These are phyloP conservation scores for Rhodotorula mucilaginosa DNA, from an alignment of 1,284 basidiomycete species.

Conservation along the genomic window DNA sequence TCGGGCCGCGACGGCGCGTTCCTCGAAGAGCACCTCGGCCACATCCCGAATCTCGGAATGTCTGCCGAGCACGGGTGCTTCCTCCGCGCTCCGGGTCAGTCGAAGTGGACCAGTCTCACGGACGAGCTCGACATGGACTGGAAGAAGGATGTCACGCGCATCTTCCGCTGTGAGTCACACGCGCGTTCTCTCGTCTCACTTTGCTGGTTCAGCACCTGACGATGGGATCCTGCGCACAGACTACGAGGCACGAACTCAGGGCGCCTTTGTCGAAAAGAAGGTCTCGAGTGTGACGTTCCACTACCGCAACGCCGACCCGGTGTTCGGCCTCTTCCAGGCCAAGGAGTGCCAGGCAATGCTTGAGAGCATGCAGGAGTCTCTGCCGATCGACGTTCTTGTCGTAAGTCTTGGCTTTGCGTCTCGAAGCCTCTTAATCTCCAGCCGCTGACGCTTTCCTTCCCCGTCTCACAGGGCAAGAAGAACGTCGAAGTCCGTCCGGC, in stretches of 20 bases:
- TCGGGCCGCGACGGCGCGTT: constrained; percentile 94
- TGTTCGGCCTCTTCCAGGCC: constrained; percentile 67
- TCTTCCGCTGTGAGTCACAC: constrained; percentile 66
- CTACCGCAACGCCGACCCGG: constrained; percentile 87
- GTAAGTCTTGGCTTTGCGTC: constrained; percentile 8
- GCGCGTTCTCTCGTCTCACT: not conserved
- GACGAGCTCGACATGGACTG: constrained; percentile 92
- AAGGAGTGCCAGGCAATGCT: constrained; percentile 94
- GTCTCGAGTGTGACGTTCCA: constrained; percentile 98
- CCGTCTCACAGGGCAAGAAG: constrained; percentile 70
- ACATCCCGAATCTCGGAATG: constrained; percentile 79
- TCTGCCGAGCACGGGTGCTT: constrained; percentile 96
- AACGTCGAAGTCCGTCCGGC: constrained; percentile 91
- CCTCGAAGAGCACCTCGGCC: constrained; percentile 85
- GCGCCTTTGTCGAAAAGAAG: constrained; percentile 94
- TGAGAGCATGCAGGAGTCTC: constrained; percentile 66
- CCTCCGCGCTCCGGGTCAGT: constrained; percentile 67
- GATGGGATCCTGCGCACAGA: constrained; percentile 21
- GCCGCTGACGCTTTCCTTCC: not conserved
- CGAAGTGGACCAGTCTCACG: constrained; percentile 83
- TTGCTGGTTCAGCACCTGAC: not conserved
- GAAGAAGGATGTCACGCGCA: constrained; percentile 92
- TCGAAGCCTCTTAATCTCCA: constrained; percentile 3
- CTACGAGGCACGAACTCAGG: constrained; percentile 65
- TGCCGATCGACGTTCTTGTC: constrained; percentile 50